phyloP scores from a whole-genome alignment of 352 stramenopile species.

The Globisporangium splendens region DNA sequence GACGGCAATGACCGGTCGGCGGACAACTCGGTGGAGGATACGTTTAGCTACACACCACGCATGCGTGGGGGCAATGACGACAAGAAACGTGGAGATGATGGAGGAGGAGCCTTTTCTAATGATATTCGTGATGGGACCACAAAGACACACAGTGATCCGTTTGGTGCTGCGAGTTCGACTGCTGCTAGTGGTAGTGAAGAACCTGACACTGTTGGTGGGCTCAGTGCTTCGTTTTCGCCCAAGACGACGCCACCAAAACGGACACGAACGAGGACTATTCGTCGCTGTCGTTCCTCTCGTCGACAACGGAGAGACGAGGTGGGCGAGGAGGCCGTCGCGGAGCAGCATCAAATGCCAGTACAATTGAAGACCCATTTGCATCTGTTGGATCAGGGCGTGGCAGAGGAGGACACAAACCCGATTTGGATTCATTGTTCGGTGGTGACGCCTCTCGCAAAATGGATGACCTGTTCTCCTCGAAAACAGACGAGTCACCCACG shows the following conservation, averaged over 20 bases:
- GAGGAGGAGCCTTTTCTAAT: not conserved
- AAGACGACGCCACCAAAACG: constrained; percentile 7
- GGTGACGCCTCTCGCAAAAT: not conserved
- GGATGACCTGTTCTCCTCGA: not conserved
- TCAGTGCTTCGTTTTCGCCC: constrained; percentile 36
- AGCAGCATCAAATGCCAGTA: not conserved
- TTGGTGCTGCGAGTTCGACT: not conserved
- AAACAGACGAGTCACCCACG: not conserved
- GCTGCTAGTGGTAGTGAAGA: constrained; percentile 6
- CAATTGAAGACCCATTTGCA: constrained; percentile 15
- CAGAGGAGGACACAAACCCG: not conserved
- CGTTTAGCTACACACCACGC: constrained; percentile 14
- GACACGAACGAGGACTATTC: constrained; percentile 10
- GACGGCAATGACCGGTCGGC: constrained; percentile 5
- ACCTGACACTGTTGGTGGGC: constrained; percentile 7
- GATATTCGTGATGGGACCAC: not conserved
- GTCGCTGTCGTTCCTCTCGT: constrained; percentile 22
- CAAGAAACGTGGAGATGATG: not conserved
- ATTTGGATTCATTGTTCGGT: constrained; percentile 30
- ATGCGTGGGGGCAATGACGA: constrained; percentile 4
- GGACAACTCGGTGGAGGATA: not conserved
- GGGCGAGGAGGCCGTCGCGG: constrained; percentile 10
- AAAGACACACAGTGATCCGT: too few relatives aligned
- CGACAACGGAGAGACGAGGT: constrained; percentile 20
- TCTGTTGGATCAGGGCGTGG: not conserved